Percentiles rank a stretch among this genome's conserved stretches.
Conservation (phyloP, 2,329 filamentous ascomycete species). For the Diaporthe sp. region DNA sequence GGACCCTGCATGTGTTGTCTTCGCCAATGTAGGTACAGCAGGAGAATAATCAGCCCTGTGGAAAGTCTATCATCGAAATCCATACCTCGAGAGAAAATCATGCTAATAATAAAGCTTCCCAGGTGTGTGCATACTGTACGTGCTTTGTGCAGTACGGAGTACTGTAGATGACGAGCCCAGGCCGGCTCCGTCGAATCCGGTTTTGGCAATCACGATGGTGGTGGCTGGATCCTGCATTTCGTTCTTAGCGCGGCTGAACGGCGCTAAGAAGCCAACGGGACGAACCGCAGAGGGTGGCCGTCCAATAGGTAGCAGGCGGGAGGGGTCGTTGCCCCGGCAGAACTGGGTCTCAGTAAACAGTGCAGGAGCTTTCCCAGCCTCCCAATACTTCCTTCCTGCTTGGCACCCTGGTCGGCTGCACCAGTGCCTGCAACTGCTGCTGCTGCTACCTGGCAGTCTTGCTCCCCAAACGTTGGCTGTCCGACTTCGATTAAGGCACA, state of each 20-base stretch:
- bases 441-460: slow-evolving; percentile 27
- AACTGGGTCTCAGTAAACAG: slow-evolving; percentile 28
- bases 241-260: slow-evolving; percentile 25
- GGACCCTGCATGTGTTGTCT: slow-evolving; percentile 5
- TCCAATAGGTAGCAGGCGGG: neutral
- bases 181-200: slow-evolving; percentile 5
- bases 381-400: slow-evolving; percentile 33
- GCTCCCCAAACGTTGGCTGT: neutral
- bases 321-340: slow-evolving; percentile 28
- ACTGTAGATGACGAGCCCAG: slow-evolving; percentile 16
- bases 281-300: slow-evolving; percentile 16
- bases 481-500: slow-evolving; percentile 7
- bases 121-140: neutral
- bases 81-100: neutral
- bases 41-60: neutral
- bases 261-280: slow-evolving; percentile 25
- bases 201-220: slow-evolving; percentile 19
- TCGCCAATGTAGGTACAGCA: neutral
- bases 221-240: slow-evolving; percentile 31
- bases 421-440: slow-evolving; percentile 15
- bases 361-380: slow-evolving; percentile 25
- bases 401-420: slow-evolving; percentile 16
- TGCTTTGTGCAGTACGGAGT: neutral
- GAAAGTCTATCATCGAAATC: neutral
- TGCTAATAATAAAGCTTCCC: neutral